Evolutionary conservation across 73 alveolate genomes (phyloP), one percentile per base, ranked within the genome.

Genomic region (Paramecium tetraurelia): DNA sequence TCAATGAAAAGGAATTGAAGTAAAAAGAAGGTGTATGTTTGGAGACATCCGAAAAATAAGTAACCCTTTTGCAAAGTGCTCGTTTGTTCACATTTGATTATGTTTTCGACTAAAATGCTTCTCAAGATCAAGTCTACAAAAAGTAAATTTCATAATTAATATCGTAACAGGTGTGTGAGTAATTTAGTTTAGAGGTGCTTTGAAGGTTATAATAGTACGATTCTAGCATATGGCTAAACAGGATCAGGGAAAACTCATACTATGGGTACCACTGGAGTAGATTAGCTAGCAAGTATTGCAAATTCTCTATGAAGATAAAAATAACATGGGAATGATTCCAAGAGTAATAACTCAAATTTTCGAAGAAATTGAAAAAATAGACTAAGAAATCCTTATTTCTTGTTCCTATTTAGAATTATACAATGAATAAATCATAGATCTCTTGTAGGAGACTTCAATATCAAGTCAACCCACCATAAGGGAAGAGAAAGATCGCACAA

Each of bases 171-270:
- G 50, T 97, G 99, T 76, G 98, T 96, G 0, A 95, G 96, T 85
- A 96, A 93, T 77, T 93, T 98, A 59, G 96, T 97, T 36, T 85
- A 93, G 7, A 97, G 98, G 57, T 97, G 97, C 40, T 96, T 98
- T 59, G 96, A 89, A 59, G 99, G 99, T 20, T 98, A 86, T 77
- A 98, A 98, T 89, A 98, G 99, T 4, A 98, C 99, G 1, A 96
- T 98, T 48, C 92, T 98, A 29, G 99, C 99, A 1, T 98, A 97
- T 95, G 99, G 99, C 48, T 95, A 98, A 41, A 98, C 99, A 5
- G 99, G 99, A 0, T 94, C 98, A 35, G 99, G 99, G 31, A 98
- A 98, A 86, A 98, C 99, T n/a, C 96, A 93, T 93, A 98, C 99
- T 0, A 98, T 98, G 99, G 99, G 99, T 8, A 96, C 97, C 59